Percentiles rank a stretch among this genome's conserved stretches.
These are phyloP conservation scores for Sugiyamaella novakii DNA, from an alignment of 1,139 yeast genomes.

Conservation along the genomic window DNA sequence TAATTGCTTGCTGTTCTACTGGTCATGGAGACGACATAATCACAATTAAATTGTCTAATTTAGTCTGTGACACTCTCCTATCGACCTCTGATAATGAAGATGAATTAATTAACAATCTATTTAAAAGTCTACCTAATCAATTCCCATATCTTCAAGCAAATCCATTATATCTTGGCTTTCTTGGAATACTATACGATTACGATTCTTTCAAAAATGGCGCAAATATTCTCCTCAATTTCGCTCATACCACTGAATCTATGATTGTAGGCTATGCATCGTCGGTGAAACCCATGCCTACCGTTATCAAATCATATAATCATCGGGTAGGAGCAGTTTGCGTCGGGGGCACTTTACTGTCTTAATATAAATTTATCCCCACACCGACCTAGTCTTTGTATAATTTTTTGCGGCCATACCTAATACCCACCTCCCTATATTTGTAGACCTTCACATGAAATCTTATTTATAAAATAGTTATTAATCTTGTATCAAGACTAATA, in stretches of 20 bases:
- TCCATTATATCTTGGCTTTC: slow-evolving; percentile 33
- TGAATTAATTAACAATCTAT: background rate
- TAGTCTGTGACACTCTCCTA: slow-evolving; percentile 13
- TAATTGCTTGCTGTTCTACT: slow-evolving; percentile 33
- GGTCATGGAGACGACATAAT: slow-evolving; percentile 47
- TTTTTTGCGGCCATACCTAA: too few species aligned
- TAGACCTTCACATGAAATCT: too few species aligned
- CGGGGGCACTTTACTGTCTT: slow-evolving; percentile 10
- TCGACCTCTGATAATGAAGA: slow-evolving; percentile 1
- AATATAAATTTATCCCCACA: background rate
- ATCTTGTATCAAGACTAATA: too few species aligned
- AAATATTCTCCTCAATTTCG: slow-evolving; percentile 23
- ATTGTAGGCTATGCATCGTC: slow-evolving; percentile 26
- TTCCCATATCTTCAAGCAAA: slow-evolving; percentile 27
- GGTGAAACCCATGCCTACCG: slow-evolving; percentile 2
- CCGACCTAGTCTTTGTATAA: too few species aligned
- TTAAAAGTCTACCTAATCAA: background rate
- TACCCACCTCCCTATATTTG: too few species aligned
- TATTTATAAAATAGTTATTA: too few species aligned
- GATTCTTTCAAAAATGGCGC: slow-evolving; percentile 10
- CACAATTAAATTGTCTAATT: slow-evolving; percentile 33
- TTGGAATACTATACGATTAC: slow-evolving; percentile 23
- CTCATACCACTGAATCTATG: slow-evolving; percentile 36
- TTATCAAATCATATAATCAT: slow-evolving; percentile 8
- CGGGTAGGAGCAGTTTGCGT: slow-evolving; percentile 13